These are phyloP conservation scores for Persicaria maculosa DNA, from an alignment of 148 eudicot genomes.

Conservation along the genomic window DNA sequence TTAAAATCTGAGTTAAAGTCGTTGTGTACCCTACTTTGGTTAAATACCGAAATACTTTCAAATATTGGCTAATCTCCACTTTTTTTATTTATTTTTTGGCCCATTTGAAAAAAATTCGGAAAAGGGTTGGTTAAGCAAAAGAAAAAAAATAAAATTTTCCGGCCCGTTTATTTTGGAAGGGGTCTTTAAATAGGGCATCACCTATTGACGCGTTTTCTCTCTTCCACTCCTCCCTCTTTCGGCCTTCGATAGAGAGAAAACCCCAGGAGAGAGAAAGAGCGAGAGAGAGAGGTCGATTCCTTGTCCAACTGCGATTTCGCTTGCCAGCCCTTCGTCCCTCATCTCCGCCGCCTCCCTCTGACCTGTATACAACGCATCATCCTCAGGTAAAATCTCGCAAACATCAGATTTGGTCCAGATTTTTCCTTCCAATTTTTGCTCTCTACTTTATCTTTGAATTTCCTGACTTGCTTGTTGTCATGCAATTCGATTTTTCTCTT, in stretches of 20 bases:
- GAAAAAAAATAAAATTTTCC: no score
- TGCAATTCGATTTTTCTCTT: neutral
- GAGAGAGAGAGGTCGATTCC: neutral
- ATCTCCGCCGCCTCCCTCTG: conserved; percentile 1
- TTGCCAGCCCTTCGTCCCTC: neutral
- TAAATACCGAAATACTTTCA: no score
- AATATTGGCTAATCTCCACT: no score
- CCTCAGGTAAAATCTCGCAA: neutral
- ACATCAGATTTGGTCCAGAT: neutral
- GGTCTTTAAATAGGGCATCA: neutral
- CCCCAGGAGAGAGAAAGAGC: conserved; percentile 6
- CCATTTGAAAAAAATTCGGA: no score
- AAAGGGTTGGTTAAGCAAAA: no score
- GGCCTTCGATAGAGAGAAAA: neutral
- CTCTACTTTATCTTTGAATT: neutral
- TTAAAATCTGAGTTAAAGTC: no score
- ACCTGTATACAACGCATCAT: neutral
- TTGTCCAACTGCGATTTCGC: neutral
- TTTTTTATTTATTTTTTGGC: no score
- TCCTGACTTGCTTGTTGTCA: neutral
- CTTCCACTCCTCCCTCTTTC: conserved; percentile 6
- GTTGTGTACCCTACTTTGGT: no score
- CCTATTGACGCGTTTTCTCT: neutral
- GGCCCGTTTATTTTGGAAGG: no score
- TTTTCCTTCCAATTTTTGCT: neutral